Evolutionary conservation across 345 rosid genomes (phyloP), one percentile per base, ranked within the genome.

Genomic region (Hypericum perforatum): DNA sequence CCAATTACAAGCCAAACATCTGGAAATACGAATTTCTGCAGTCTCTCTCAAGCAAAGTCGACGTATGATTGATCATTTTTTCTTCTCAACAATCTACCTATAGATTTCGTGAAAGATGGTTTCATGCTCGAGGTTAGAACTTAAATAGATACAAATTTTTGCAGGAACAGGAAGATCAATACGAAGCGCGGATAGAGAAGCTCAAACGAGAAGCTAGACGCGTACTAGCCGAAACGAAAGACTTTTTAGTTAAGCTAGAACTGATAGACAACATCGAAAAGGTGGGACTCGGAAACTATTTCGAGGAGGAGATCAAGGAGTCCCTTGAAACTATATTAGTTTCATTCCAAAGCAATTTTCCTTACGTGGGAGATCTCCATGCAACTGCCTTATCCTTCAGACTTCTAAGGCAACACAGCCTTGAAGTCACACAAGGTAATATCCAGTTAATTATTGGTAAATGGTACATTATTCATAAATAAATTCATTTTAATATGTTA

Each of bases 1-100:
- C 79, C 43, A 59, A 65, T 58, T 80, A 80, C 53, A 72, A 68
- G 53, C 78, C 86, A 5, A 74, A 56, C 66, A 66, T 72, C 36
- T 77, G 86, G 86, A 68, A 67, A 36, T 61, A 67, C 49, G 75
- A 65, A 63, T 68, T 77, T 59, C 49, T 80, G 14, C 73, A 63
- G 16, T 68, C 75, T 9, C 74, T 76, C 48, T 0, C 13, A 11
- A 70, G 47, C 66, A 56, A 57, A 48, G 61, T 57, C 60, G 46
- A 65, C 16, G 85, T 80, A 49, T 52, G 71, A 52, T 56, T 22
- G 45, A 8, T 39, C 3, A 8, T 32, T 7, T 40, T 11, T 9
- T 32, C 3, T 32, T 6, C 47, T 13, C 43, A 0, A 7, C 9
- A 6, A 0, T 13, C 9, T 43, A 11, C 10, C 16, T 41, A 22